phyloP scores from a whole-genome alignment of 2,329 filamentous ascomycete genomes.

The Venturia carpophila region DNA sequence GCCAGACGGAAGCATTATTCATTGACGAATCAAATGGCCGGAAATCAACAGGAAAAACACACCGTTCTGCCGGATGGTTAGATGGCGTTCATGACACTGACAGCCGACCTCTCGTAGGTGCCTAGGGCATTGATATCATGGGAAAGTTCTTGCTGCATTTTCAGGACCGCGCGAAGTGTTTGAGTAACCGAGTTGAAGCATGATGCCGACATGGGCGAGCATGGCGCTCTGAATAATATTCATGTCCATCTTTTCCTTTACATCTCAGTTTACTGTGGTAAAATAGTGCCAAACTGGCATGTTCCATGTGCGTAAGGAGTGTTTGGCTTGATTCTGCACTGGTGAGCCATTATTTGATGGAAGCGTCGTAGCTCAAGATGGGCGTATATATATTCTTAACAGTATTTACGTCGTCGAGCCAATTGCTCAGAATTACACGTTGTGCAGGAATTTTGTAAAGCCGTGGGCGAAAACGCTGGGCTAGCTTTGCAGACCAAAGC shows the following conservation, averaged over 20 bases:
- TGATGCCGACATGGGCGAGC: neutral
- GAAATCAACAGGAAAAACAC: neutral
- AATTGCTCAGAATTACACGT: neutral
- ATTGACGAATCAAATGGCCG: neutral
- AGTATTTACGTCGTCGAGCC: too few relatives aligned
- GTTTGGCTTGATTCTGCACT: too few relatives aligned
- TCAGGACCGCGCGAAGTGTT: neutral
- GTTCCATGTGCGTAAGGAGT: neutral
- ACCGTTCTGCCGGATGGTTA: neutral
- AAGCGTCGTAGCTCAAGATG: too few relatives aligned
- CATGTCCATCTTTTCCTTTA: neutral
- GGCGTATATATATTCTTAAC: too few relatives aligned
- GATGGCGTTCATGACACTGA: neutral
- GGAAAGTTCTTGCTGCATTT: neutral
- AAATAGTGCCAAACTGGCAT: neutral
- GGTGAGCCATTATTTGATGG: too few relatives aligned
- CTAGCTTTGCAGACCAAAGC: too few relatives aligned
- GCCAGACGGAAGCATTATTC: conserved; percentile 26
- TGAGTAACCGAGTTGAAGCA: neutral
- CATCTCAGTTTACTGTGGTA: neutral
- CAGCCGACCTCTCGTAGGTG: neutral
- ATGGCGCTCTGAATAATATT: neutral
- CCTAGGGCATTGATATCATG: neutral
- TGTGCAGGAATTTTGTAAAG: neutral
- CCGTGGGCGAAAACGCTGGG: neutral